These are phyloP conservation scores for Phytophthora tubulina DNA, from an alignment of 352 stramenopile genomes.

Conservation along the genomic window DNA sequence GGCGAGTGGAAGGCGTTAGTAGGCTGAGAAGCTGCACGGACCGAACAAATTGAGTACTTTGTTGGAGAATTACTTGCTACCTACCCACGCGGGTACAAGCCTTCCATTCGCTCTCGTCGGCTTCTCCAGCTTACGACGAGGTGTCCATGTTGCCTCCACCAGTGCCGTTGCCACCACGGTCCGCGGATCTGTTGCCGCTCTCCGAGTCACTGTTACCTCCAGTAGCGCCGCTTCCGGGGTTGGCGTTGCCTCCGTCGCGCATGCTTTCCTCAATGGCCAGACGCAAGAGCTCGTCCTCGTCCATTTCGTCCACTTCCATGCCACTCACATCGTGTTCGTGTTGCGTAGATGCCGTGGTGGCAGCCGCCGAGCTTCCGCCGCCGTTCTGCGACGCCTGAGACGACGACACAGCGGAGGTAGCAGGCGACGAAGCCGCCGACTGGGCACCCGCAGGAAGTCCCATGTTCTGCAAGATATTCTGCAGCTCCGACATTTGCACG, in stretches of 20 bases:
- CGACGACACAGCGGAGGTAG: constrained; percentile 78
- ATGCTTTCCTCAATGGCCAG: constrained; percentile 91
- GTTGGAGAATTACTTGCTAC: constrained; percentile 51
- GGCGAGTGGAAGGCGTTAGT: constrained; percentile 22
- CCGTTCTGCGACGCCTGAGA: constrained; percentile 78
- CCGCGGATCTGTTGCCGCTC: constrained; percentile 41
- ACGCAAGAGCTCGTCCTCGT: constrained; percentile 86
- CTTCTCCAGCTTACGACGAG: constrained; percentile 49
- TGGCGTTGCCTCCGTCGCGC: constrained; percentile 67
- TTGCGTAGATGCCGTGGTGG: constrained; percentile 75
- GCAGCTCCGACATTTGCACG: constrained; percentile 88
- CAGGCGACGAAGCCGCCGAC: constrained; percentile 75
- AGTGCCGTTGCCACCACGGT: constrained; percentile 34
- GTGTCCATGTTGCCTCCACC: constrained; percentile 56
- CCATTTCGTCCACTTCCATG: constrained; percentile 90
- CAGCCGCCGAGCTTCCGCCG: constrained; percentile 70
- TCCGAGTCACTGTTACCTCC: constrained; percentile 61
- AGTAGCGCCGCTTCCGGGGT: constrained; percentile 35
- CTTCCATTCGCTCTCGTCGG: constrained; percentile 27
- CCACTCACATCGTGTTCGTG: constrained; percentile 82
- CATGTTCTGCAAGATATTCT: constrained; percentile 92
- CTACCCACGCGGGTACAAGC: constrained; percentile 43
- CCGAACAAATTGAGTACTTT: constrained; percentile 44
- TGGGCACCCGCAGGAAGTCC: constrained; percentile 73
- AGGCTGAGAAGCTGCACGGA: constrained; percentile 23